phyloP scores from a whole-genome alignment of 257 asterid species.

The Forsythia viridissima region DNA sequence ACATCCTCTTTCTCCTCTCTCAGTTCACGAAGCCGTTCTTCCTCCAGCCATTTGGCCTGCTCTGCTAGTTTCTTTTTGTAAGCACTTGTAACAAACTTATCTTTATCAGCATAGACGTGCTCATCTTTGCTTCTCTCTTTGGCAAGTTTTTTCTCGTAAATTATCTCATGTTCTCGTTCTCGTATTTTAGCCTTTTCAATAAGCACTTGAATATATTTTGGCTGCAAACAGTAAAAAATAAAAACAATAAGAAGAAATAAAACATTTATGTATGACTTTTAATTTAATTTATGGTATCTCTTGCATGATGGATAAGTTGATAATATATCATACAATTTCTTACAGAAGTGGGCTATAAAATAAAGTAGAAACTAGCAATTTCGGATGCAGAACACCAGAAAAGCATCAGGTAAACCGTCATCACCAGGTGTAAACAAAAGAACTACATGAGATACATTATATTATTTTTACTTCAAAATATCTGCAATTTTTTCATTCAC shows the following conservation, averaged over 20 bases:
- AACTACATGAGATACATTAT: neutral
- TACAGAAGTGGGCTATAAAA: neutral
- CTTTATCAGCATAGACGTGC: constrained; percentile 78
- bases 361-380: neutral
- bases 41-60: constrained; percentile 89
- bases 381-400: neutral
- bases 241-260: neutral
- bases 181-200: constrained; percentile 77
- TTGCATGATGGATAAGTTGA: neutral
- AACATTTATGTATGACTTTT: constrained; percentile 1
- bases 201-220: constrained; percentile 65
- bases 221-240: constrained; percentile 50
- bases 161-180: constrained; percentile 79
- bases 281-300: constrained; percentile 9
- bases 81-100: constrained; percentile 80
- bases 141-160: constrained; percentile 90
- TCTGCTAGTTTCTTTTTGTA: constrained; percentile 91
- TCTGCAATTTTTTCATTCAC: neutral
- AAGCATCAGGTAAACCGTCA: neutral
- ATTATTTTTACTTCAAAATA: neutral
- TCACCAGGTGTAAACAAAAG: neutral
- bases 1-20: constrained; percentile 81
- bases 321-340: neutral
- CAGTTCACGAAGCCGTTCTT: constrained; percentile 84
- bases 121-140: constrained; percentile 88